phyloP scores from a whole-genome alignment of 2,329 filamentous ascomycete genomes.

The Pestalotiopsis sp. region DNA sequence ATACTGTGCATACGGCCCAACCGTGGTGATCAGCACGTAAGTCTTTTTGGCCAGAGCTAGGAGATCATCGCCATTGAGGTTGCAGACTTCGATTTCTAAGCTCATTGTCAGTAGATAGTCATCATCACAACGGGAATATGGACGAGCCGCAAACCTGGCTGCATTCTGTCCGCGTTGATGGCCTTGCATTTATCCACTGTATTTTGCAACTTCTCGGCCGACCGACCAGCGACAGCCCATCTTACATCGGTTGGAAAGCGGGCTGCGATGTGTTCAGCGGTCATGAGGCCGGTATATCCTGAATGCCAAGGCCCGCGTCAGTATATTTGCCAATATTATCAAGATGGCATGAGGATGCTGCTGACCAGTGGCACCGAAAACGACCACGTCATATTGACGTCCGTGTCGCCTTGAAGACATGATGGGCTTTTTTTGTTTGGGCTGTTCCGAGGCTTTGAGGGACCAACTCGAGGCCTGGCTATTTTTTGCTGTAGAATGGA shows the following conservation, averaged over 20 bases:
- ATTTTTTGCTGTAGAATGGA: constrained; percentile 18
- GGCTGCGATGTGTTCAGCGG: constrained; percentile 31
- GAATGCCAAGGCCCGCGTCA: constrained; percentile 4
- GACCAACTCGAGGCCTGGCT: not conserved
- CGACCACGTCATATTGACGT: constrained; percentile 58
- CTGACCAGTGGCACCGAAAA: constrained; percentile 60
- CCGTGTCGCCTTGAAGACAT: constrained; percentile 53
- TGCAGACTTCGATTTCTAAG: constrained; percentile 54
- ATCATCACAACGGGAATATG: not conserved
- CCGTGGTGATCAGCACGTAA: constrained; percentile 56
- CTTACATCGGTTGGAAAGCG: constrained; percentile 29
- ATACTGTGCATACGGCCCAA: constrained; percentile 59
- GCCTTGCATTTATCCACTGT: constrained; percentile 68
- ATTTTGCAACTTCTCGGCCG: constrained; percentile 58
- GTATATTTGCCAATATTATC: not conserved
- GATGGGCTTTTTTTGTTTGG: not conserved
- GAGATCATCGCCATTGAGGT: constrained; percentile 47
- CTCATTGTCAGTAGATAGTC: constrained; percentile 12
- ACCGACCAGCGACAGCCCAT: constrained; percentile 36
- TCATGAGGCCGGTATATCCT: constrained; percentile 33
- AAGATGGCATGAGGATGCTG: not conserved
- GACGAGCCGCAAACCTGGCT: constrained; percentile 60
- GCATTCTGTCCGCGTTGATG: constrained; percentile 68
- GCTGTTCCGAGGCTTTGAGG: not conserved
- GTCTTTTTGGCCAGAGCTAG: constrained; percentile 55